A percentile compares a stretch with the other conserved stretches of the same genome.
phyloP scores from a whole-genome alignment of 148 eudicot species.

The Arctostaphylos glauca region DNA sequence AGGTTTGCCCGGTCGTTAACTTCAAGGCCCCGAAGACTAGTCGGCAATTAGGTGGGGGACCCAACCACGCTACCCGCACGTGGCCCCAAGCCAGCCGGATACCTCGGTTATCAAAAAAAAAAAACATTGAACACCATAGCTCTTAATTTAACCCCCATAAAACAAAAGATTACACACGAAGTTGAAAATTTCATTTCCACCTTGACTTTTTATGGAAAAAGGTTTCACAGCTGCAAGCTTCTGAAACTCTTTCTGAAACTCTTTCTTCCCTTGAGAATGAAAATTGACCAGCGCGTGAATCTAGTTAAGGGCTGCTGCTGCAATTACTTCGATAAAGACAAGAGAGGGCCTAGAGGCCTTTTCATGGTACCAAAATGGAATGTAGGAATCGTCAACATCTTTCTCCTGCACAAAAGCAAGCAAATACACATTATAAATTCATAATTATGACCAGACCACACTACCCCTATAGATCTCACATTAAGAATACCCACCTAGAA shows the following conservation, averaged over 20 bases:
- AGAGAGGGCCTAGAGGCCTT: constrained; percentile 6
- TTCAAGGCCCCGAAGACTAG: too few relatives aligned
- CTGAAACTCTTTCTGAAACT: background rate
- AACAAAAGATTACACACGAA: background rate
- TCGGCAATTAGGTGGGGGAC: too few relatives aligned
- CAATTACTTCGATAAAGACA: constrained; percentile 18
- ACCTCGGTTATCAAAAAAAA: too few relatives aligned
- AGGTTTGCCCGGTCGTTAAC: too few relatives aligned
- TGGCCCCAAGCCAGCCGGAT: too few relatives aligned
- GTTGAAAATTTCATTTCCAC: too few relatives aligned
- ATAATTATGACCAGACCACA: background rate
- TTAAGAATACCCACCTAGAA: background rate
- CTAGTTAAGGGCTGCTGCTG: constrained; percentile 15
- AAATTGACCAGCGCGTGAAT: background rate
- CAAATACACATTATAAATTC: background rate
- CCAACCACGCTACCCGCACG: too few relatives aligned
- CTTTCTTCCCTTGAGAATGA: background rate
- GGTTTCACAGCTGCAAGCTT: too few relatives aligned
- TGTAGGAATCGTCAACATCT: constrained; percentile 8
- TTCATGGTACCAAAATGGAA: constrained; percentile 17
- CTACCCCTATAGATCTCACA: background rate
- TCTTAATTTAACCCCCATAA: background rate
- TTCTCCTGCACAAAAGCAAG: background rate
- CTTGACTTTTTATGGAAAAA: too few relatives aligned
- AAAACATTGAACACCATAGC: background rate